Evolutionary conservation across 805 yeast genomes (phyloP), one percentile per base, ranked within the genome.

Genomic region (Grigorovia transvaalensis): DNA sequence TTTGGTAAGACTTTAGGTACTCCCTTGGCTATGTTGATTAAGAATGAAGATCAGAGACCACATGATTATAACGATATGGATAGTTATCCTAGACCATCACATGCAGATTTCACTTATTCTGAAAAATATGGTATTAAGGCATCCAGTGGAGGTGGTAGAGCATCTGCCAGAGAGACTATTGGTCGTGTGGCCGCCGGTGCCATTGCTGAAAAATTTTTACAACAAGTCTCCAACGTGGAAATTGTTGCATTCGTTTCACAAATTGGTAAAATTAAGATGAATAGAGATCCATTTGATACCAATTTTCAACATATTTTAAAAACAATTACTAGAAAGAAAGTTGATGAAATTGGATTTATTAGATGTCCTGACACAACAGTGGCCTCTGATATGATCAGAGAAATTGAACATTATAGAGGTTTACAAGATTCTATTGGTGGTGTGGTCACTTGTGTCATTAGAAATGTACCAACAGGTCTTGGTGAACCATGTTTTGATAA

Each of bases 121-220:
- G 75, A 79, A 57, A 93, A 93, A 71, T 93, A 93, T 72, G 96
- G 96, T 45, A 77, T 82, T 59, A 93, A 93, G 72, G 95, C 97
- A 4, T 80, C 95, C 5, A 84, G 95, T 41, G 99, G 99, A 50
- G 99, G 99, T 64, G 99, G 99, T 56, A 81, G 99, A 67, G 85
- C 97, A 12, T 82, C 91, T 46, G 99, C 99, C 9, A 82, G 99
- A 70, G 99, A 93, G 72, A 93, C 99, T 45, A 93, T 93, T 62
- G 99, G 99, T 53, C 81, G 99, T 70, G 99, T 93, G 50, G 98
- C 98, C 47, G 98, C 97, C 9, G 97, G 97, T 64, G 98, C 96
- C 49, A 82, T 93, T 69, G 99, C 99, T 48, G 99, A 93, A 70
- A 91, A 90, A 72, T 83, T 88, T 57, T 77, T 93, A 64, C 65